Conservation (phyloP, 2,329 filamentous ascomycete species). For the Verticillium longisporum region DNA sequence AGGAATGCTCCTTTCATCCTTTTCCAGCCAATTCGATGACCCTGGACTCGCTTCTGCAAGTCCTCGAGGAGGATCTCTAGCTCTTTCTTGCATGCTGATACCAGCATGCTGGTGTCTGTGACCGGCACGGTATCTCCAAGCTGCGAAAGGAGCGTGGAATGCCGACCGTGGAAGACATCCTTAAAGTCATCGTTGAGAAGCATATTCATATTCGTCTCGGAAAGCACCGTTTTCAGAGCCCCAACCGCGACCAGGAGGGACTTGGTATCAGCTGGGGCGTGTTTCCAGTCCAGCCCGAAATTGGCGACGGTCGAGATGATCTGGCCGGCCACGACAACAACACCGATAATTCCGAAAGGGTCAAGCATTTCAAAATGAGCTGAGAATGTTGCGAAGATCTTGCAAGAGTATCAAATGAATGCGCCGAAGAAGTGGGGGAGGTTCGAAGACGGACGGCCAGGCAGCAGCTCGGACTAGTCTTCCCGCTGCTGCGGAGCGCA, state of each 20-base stretch:
- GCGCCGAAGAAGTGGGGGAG: too few species aligned
- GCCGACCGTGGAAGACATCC: constrained; percentile 12
- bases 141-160: constrained; percentile 11
- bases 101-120: not conserved
- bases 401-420: too few species aligned
- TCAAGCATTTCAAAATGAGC: constrained; percentile 1
- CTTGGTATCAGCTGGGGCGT: constrained; percentile 5
- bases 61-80: not conserved
- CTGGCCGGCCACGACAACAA: constrained; percentile 8
- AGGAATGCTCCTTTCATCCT: constrained; percentile 9
- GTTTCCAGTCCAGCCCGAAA: constrained; percentile 9
- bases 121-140: not conserved
- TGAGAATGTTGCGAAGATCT: too few species aligned
- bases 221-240: constrained; percentile 4
- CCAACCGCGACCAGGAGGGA: constrained; percentile 6
- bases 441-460: too few species aligned
- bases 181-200: constrained; percentile 14
- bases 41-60: not conserved
- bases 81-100: not conserved
- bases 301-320: not conserved
- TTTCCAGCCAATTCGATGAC: constrained; percentile 10
- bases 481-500: too few species aligned
- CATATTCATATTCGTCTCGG: constrained; percentile 6
- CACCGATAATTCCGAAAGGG: constrained; percentile 5
- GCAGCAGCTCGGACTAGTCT: too few species aligned